Percentiles rank a stretch among this genome's conserved stretches.
Evolutionary conservation across 441 rosid genomes (phyloP).

Genomic region (Dalechampia spathulata): DNA sequence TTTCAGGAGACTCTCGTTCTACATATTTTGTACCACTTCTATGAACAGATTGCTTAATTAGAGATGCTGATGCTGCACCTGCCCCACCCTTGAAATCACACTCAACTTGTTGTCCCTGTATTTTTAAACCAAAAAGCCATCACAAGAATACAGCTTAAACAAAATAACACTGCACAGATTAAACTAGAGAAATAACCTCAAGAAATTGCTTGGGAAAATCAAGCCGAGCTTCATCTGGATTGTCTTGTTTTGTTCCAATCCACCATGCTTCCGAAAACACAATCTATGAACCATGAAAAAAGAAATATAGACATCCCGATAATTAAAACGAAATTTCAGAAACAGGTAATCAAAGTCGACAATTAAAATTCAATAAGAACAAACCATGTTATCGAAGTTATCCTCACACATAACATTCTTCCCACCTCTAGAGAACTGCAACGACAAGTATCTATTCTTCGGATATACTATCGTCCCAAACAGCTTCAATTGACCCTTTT

Average conservation of each 20-base stretch:
- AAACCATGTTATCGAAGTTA: conserved; percentile 74
- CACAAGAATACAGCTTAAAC: neutral
- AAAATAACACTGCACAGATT: neutral
- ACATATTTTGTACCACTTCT: conserved; percentile 32
- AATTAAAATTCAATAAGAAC: conserved; percentile 13
- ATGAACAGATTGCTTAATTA: conserved; percentile 23
- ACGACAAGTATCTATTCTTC: conserved; percentile 55
- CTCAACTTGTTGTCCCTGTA: conserved; percentile 44
- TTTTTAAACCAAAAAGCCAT: conserved; percentile 18
- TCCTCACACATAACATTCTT: conserved; percentile 86
- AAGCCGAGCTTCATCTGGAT: conserved; percentile 69
- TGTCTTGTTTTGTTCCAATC: conserved; percentile 90
- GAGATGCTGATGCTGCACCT: conserved; percentile 22
- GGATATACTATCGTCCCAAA: conserved; percentile 85
- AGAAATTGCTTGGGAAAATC: conserved; percentile 67
- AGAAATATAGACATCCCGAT: neutral
- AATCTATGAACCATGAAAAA: conserved; percentile 40
- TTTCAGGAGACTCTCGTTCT: conserved; percentile 41
- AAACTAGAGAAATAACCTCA: conserved; percentile 42
- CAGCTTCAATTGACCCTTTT: conserved; percentile 77
- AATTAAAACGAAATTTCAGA: too few relatives aligned
- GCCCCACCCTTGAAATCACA: conserved; percentile 77
- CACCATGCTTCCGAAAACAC: conserved; percentile 94
- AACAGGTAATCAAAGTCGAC: neutral
- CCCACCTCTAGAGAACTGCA: conserved; percentile 85